Evolutionary conservation across 2,329 filamentous ascomycete species (phyloP), one percentile per base, ranked within the genome.

Genomic region (Penicillium occitanis): DNA sequence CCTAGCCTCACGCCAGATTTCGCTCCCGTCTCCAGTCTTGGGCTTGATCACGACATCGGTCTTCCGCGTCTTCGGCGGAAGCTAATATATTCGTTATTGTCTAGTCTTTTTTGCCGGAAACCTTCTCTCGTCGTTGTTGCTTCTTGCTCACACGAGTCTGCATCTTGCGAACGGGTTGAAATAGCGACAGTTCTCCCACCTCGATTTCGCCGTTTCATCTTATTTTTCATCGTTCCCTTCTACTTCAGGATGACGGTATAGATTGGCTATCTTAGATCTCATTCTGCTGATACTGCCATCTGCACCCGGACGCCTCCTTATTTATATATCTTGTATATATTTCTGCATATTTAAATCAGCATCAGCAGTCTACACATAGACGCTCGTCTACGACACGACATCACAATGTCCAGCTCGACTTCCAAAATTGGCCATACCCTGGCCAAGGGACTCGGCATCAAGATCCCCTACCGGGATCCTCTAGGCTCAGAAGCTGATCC

Each of bases 371-470:
- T 50, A 22, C 30, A 35, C 28, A 44, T 60, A 48, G 25, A 48
- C 37, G 1, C 7, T 46, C 14, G 14, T 11, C 59, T 61, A 25
- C 30, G 42, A 35, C 28, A 22, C 44, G 30, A n/a, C n/a, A 40
- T 6, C 51, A 75, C 62, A 72, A 81, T 81, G 74, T 67, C 72
- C 64, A 67, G 69, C 66, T 73, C 74, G 19, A 72, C 75, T 35
- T 85, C 84, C 71, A 89, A 90, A 76, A 71, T 90, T 70, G 90
- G 92, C 78, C 90, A 90, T 73, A 82, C 83, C 71, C 78, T 96
- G 76, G 93, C 93, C 75, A 95, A 92, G 77, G 84, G 83, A 68
- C 84, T 97, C 42, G 90, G 91, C 66, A 96, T 97, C 83, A 91
- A 95, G 77, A 81, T 96, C 37, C 83, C 91, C 68, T 87, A 90